Evolutionary conservation across 495 filamentous ascomycete genomes (phyloP), one percentile per base, ranked within the genome.

Genomic region (Hypomontagnella monticulosa): DNA sequence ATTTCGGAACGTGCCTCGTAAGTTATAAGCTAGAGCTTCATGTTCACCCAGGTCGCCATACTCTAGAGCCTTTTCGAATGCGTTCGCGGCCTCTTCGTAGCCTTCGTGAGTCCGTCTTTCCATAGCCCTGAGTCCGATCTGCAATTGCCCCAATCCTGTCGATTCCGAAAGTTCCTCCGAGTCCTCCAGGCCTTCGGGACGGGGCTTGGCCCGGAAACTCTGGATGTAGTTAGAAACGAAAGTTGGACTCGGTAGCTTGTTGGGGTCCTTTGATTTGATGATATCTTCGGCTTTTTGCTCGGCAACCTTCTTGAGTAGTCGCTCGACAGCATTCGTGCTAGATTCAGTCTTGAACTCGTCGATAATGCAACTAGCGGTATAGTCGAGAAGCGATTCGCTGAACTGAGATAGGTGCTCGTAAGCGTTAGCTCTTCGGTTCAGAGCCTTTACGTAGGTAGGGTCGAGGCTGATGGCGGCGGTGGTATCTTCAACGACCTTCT

Each of bases 221-320:
- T 97, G 95, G 12, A 99, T 88, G 77, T 98, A 99, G 82, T 99
- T 99, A 65, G 91, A 93, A 46, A 98, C 93, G 62, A 98, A 98
- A 3, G 93, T 97, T 2, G 94, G 87, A 74, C 93, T 97, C 1
- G 96, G 95, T 7, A 99, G 83, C 78, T 89, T 93, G 53, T 82
- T 74, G 12, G 76, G 74, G 16, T 67, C 64, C 73, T 80, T 79
- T 79, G 90, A 90, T 70, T 87, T 88, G 44, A 99, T 78, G 60
- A 99, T 97, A 30, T 84, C 86, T 77, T 93, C 92, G 61, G 89
- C 93, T 77, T 97, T 97, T 50, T 89, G 80, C 75, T 98, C 94
- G 30, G 95, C 95, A 52, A 97, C 93, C 83, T 97, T 97, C 86
- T 98, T 97, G 56, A 99, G 81, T 67, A 99, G 76, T 48, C 93